Percentiles rank a stretch among this genome's conserved stretches.
Evolutionary conservation across 2,329 filamentous ascomycete species (phyloP).

Genomic region (Pseudocercospora macadamiae): DNA sequence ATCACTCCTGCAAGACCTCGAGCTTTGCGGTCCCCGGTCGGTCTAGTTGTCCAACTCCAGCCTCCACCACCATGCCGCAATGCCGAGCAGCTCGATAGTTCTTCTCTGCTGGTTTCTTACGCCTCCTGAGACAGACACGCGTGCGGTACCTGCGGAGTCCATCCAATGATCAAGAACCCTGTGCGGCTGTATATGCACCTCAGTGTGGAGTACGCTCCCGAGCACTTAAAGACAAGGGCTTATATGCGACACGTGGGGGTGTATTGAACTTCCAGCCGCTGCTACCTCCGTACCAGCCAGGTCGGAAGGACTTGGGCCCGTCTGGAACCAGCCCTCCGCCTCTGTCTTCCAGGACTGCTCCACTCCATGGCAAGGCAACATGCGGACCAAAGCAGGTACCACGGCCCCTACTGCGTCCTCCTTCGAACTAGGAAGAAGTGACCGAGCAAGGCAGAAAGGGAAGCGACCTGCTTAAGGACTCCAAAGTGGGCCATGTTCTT

Average conservation of each 20-base stretch:
- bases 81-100: conserved; percentile 11
- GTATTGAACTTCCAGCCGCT: background rate
- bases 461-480: background rate
- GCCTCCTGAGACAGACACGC: conserved; percentile 6
- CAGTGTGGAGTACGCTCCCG: conserved; percentile 10
- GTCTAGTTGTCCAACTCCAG: background rate
- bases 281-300: background rate
- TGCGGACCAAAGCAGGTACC: conserved; percentile 5
- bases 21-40: background rate
- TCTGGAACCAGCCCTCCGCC: conserved; percentile 1
- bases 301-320: background rate
- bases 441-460: background rate
- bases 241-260: background rate
- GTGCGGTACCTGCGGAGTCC: conserved; percentile 11
- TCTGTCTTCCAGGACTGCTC: background rate
- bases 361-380: background rate
- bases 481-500: conserved; percentile 2
- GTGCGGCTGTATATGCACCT: conserved; percentile 10
- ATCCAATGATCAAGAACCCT: conserved; percentile 4
- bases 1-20: too few relatives aligned
- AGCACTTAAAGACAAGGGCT: background rate
- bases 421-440: background rate
- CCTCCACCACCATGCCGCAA: background rate
- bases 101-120: background rate
- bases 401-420: background rate